Percentiles rank a stretch among this genome's conserved stretches.
These are phyloP conservation scores for Lumnitzera littorea DNA, from an alignment of 345 rosid genomes.

Conservation along the genomic window DNA sequence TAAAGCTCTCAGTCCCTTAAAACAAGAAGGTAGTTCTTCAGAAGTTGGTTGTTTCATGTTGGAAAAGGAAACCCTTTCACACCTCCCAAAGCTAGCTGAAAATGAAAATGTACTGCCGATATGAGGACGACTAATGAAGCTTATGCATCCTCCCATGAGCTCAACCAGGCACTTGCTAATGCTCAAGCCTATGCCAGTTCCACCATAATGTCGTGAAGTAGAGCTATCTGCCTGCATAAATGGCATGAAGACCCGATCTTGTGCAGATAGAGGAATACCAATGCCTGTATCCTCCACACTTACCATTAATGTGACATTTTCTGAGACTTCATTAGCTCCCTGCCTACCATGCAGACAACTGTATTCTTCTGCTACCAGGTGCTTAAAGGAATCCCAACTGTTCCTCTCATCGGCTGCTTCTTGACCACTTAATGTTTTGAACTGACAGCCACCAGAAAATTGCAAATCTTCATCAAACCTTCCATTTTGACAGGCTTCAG, in stretches of 20 bases:
- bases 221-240: slow-evolving; percentile 99
- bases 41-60: slow-evolving; percentile 41
- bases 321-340: slow-evolving; percentile 27
- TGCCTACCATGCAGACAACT: slow-evolving; percentile 26
- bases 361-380: slow-evolving; percentile 44
- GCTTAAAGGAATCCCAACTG: slow-evolving; percentile 80
- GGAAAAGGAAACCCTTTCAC: slow-evolving; percentile 23
- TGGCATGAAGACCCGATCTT: slow-evolving; percentile 85
- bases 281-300: slow-evolving; percentile 95
- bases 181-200: slow-evolving; percentile 97
- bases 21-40: slow-evolving; percentile 63
- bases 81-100: slow-evolving; percentile 53
- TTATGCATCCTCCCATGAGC: slow-evolving; percentile 88
- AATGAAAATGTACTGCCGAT: slow-evolving; percentile 89
- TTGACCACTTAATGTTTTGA: slow-evolving; percentile 76
- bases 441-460: slow-evolving; percentile 20
- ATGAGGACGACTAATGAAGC: slow-evolving; percentile 67
- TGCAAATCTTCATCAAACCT: slow-evolving; percentile 34
- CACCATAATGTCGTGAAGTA: slow-evolving; percentile 84
- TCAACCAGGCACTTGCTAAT: slow-evolving; percentile 91
- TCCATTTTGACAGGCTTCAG: slow-evolving; percentile 38
- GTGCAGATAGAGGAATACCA: slow-evolving; percentile 82
- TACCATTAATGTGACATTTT: slow-evolving; percentile 54
- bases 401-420: slow-evolving; percentile 88
- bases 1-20: slow-evolving; percentile 70